phyloP scores from a whole-genome alignment of 192 early-diverging fungal genomes.

The Entomortierella chlamydospora region DNA sequence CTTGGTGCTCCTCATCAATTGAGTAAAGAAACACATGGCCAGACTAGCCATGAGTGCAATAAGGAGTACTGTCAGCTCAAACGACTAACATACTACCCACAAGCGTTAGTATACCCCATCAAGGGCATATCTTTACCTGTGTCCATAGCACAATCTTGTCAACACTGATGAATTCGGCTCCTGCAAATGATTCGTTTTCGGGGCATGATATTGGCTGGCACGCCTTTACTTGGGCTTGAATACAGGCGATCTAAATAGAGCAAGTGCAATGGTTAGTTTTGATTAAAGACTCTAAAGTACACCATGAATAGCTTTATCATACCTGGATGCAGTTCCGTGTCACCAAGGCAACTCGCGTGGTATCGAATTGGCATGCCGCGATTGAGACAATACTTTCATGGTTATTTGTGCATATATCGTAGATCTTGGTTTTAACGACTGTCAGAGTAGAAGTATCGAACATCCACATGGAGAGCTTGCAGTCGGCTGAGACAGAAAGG shows the following conservation, averaged over 20 bases:
- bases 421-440: conserved; percentile 57
- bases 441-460: conserved; percentile 60
- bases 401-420: conserved; percentile 17
- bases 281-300: no score
- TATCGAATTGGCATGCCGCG: conserved; percentile 7
- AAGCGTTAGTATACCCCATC: no score
- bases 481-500: conserved; percentile 59
- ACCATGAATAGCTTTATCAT: background rate
- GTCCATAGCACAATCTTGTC: conserved; percentile 56
- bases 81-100: no score
- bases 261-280: background rate
- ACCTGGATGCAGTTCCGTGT: conserved; percentile 28
- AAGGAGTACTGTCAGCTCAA: no score
- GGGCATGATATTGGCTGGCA: conserved; percentile 30
- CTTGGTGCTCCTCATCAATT: conserved; percentile 4
- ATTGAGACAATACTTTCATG: conserved; percentile 21
- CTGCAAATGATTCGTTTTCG: conserved; percentile 37
- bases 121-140: conserved; percentile 39
- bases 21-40: conserved; percentile 31
- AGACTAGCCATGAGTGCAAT: conserved; percentile 8
- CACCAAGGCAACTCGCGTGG: conserved; percentile 23
- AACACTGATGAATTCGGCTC: conserved; percentile 51
- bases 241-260: conserved; percentile 22
- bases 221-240: conserved; percentile 21
- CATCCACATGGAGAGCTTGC: conserved; percentile 63